Base-by-base conservation (phyloP, 805 yeast genomes). In the Myxozyma kluyveri region DNA sequence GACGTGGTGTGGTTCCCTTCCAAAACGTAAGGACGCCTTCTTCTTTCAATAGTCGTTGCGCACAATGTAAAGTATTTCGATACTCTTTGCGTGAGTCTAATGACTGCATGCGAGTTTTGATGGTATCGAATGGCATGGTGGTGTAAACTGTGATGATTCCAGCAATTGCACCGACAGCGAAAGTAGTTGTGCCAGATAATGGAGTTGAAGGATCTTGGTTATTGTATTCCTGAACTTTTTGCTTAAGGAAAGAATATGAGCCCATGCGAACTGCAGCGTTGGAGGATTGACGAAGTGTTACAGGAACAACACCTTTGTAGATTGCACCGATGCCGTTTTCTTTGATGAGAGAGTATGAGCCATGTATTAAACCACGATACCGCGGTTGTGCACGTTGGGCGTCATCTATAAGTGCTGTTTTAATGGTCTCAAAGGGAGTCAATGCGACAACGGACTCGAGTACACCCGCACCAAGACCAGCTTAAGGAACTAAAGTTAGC, bases 1-100 rank as follows among this genome's bases (percentile, higher is more conserved):
- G 74, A 66, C 99, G 79, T 42, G 99, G 98, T 1, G 98, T 93
- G 32, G 98, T 96, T 56, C 99, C 99, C 71, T 88, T 88, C 99
- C 99, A 91, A 72, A 89, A 88, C 3, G 96, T 86, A 65, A 80
- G 72, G 59, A 90, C 72, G 7, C 99, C 99, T 71, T 91, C 99
- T 49, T 91, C 84, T 65, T 74, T 83, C 69, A 86, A 84, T 46
- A 93, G 83, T 57, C 79, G 82, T 18, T 72, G 79, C 63, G 95
- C 90, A 70, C 98, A 91, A 70, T 91, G 79, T 37, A 84, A 19
- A 0, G 97, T 90, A 42, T 89, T 80, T 1, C 78, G 67, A 71
- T 91, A 93, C 64, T 77, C 70, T 61, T 77, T 75, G 45, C 77
- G 77, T 5, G 96, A 86, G 32, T 87, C 90, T 59, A 91, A 76